Conservation (phyloP, 805 yeast genomes). For the Candida insectalens region DNA sequence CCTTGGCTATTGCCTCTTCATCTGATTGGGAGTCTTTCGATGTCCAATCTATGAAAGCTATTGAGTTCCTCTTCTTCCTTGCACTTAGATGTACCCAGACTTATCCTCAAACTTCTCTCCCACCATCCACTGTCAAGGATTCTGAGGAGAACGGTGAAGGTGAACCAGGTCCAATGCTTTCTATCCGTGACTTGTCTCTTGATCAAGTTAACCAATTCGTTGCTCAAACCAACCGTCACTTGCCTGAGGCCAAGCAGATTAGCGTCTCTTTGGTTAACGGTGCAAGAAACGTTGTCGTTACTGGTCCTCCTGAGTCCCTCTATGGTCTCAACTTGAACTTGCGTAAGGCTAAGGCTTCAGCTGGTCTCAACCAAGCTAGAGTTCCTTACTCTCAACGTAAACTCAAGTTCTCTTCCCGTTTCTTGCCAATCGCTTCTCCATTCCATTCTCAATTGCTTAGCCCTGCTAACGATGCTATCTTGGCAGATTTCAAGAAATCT, state of each 20-base stretch:
- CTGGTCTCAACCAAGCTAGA: slow-evolving; percentile 92
- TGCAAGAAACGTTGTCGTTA: slow-evolving; percentile 87
- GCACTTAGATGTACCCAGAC: slow-evolving; percentile 87
- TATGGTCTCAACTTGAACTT: slow-evolving; percentile 90
- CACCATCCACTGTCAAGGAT: slow-evolving; percentile 89
- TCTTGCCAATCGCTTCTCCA: slow-evolving; percentile 92
- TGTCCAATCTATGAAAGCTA: slow-evolving; percentile 63
- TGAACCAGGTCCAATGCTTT: slow-evolving; percentile 93
- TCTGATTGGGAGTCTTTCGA: slow-evolving; percentile 81
- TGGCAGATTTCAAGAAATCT: slow-evolving; percentile 52
- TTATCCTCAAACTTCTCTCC: slow-evolving; percentile 88
- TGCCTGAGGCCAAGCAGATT: slow-evolving; percentile 86
- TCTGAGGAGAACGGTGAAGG: slow-evolving; percentile 93
- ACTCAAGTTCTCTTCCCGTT: slow-evolving; percentile 84
- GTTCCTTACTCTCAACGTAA: slow-evolving; percentile 91
- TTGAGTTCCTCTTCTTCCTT: slow-evolving; percentile 80
- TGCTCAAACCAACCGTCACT: slow-evolving; percentile 82
- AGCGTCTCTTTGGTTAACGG: slow-evolving; percentile 90
- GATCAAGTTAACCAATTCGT: slow-evolving; percentile 74
- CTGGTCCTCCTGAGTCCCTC: slow-evolving; percentile 97
- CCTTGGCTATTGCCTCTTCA: slow-evolving; percentile 78
- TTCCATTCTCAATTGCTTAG: slow-evolving; percentile 87
- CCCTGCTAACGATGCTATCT: slow-evolving; percentile 59
- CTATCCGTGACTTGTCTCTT: slow-evolving; percentile 77
- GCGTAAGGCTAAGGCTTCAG: slow-evolving; percentile 89